Base-by-base conservation (phyloP, 1,139 yeast species). In the Sugiyamaella pinicola region DNA sequence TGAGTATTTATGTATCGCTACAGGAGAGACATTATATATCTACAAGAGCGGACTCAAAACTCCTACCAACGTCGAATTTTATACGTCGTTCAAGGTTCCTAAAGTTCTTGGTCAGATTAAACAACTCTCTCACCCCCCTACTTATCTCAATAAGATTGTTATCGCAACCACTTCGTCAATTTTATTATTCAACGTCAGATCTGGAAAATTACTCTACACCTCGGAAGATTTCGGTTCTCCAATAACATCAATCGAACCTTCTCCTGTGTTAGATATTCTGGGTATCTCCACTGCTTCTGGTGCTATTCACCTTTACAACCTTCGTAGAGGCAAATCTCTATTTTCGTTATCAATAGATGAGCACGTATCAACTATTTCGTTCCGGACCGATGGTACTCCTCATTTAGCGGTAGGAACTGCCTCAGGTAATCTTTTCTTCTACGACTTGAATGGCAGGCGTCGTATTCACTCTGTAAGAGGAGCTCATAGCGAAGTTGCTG, bases 301-400 rank as follows among this genome's bases (percentile, higher is more conserved):
- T 17, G 78, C 80, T 7, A 80, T 89, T 4, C 73, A 74, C 46
- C 67, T 93, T 43, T 85, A 78, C 69, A 83, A 95, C 65, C 66
- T 93, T 59, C 84, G 81, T 60, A 85, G 82, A 65, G 96, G 83
- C 18, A 79, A 74, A 55, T 68, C 74, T 1, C 63, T 88, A 47
- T 80, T 84, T 58, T 80, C 83, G 7, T 74, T 85, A 49, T 79
- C 80, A 21, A 78, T 87, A 0, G 83, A 84, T 3, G 78, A 78
- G 45, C 75, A 80, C 50, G 79, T 89, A 4, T 80, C 87, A 0
- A 77, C 96, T 0, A 63, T 93, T 21, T 87, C 97, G 0, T 93
- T 95, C 73, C 81, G 99, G 71, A 88, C 96, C 1, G 99, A 95
- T 68, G 96, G 96, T 0, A 79, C 85, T 3, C 79, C 95, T 3